Evolutionary conservation across 495 filamentous ascomycete genomes (phyloP).

Genomic region (Penicillium nucicola): DNA sequence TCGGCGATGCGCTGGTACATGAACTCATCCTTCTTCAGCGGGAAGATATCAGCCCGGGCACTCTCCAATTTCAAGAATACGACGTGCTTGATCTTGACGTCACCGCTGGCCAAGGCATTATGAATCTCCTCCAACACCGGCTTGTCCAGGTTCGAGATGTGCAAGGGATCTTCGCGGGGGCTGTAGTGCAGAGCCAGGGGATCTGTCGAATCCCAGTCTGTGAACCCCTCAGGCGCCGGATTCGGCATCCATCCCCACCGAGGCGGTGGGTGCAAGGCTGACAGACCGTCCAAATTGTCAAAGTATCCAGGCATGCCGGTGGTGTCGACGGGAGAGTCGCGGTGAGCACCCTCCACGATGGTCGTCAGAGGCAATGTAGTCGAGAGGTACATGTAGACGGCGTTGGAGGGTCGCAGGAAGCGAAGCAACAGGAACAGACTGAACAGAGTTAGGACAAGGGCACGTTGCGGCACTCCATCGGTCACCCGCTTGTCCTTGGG

Average conservation of each 20-base stretch:
- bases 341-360: conserved; percentile 22
- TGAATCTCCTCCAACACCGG: conserved; percentile 33
- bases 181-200: conserved; percentile 32
- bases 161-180: conserved; percentile 37
- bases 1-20: conserved; percentile 39
- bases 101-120: conserved; percentile 25
- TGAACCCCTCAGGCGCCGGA: conserved; percentile 24
- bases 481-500: conserved; percentile 9
- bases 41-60: conserved; percentile 48
- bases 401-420: conserved; percentile 25
- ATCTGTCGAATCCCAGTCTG: conserved; percentile 29
- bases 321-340: conserved; percentile 23
- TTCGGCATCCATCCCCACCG: conserved; percentile 31
- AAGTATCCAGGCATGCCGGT: conserved; percentile 19
- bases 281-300: conserved; percentile 16
- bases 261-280: conserved; percentile 22
- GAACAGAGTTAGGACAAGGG: conserved; percentile 16
- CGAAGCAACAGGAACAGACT: conserved; percentile 22
- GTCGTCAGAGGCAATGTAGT: conserved; percentile 26
- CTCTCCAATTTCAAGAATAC: conserved; percentile 47
- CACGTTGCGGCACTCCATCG: conserved; percentile 13
- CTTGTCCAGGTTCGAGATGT: conserved; percentile 44
- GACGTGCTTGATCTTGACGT: conserved; percentile 48
- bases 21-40: conserved; percentile 39
- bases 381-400: conserved; percentile 33